Evolutionary conservation across 148 eudicot species (phyloP).

Genomic region (Euryodendron excelsum): DNA sequence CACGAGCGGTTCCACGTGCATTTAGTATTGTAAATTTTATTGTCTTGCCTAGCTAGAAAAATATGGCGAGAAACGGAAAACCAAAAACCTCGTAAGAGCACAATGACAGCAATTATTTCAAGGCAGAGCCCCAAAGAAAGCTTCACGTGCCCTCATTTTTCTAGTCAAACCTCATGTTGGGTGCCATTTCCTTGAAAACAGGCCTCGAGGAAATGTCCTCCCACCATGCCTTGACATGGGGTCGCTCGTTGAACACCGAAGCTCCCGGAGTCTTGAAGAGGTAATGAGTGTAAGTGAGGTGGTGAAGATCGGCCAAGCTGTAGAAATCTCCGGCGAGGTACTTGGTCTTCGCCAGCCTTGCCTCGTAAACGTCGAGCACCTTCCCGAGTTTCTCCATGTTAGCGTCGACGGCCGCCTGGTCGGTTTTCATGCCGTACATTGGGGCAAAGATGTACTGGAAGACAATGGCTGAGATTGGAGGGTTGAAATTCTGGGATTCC

Average conservation of each 20-base stretch:
- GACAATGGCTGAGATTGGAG: conserved; percentile 32
- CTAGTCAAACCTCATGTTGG: too few species aligned
- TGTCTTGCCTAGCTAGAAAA: too few species aligned
- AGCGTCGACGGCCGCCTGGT: conserved; percentile 29
- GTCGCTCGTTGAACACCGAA: conserved; percentile 26
- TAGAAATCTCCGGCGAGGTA: conserved; percentile 46
- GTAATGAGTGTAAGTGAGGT: conserved; percentile 30
- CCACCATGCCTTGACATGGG: conserved; percentile 46
- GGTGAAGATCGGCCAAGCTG: conserved; percentile 46
- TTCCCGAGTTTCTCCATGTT: conserved; percentile 27
- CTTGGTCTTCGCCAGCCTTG: conserved; percentile 28
- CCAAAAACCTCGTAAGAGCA: too few species aligned
- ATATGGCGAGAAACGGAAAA: too few species aligned
- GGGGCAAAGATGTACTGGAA: conserved; percentile 27
- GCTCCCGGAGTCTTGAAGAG: conserved; percentile 35
- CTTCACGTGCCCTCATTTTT: too few species aligned
- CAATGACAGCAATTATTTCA: too few species aligned
- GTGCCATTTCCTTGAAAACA: conserved; percentile 22
- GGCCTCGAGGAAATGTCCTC: conserved; percentile 40
- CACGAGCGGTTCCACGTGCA: too few species aligned
- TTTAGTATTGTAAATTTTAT: too few species aligned
- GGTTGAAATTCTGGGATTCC: conserved; percentile 37
- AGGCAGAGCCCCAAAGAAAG: neutral
- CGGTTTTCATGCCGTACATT: conserved; percentile 20
- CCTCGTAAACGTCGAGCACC: conserved; percentile 36